A percentile compares a stretch with the other conserved stretches of the same genome.
phyloP scores from a whole-genome alignment of 805 yeast species.

The Starmerella riodocensis region DNA sequence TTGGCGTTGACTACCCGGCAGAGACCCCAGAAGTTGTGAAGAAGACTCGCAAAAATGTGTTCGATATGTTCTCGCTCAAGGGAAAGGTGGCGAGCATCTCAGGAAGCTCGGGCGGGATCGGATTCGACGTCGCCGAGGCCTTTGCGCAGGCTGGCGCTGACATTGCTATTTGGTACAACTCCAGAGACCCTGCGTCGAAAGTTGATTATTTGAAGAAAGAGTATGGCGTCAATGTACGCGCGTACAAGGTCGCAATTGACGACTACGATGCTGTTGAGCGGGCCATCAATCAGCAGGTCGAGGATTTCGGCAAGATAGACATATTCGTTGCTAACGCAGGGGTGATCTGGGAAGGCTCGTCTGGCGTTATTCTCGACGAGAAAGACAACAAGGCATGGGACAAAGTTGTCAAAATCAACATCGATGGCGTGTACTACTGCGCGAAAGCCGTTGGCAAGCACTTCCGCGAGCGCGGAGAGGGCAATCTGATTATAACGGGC shows the following conservation, averaged over 20 bases:
- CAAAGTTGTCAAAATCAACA: conserved; percentile 58
- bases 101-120: conserved; percentile 81
- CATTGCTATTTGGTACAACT: conserved; percentile 55
- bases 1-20: conserved; percentile 18
- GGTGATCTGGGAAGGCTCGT: conserved; percentile 66
- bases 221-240: conserved; percentile 49
- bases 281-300: conserved; percentile 38
- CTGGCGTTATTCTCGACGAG: conserved; percentile 36
- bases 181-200: conserved; percentile 46
- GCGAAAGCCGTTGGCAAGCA: conserved; percentile 62
- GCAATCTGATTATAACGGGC: conserved; percentile 73
- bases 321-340: conserved; percentile 87
- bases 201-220: conserved; percentile 42
- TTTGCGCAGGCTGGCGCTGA: conserved; percentile 83
- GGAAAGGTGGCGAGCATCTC: conserved; percentile 76
- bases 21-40: conserved; percentile 17
- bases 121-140: conserved; percentile 69
- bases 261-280: conserved; percentile 38
- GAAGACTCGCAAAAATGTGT: conserved; percentile 15
- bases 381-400: conserved; percentile 52
- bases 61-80: conserved; percentile 24
- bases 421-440: conserved; percentile 71
- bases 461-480: conserved; percentile 62
- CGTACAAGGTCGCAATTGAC: conserved; percentile 49
- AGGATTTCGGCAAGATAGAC: conserved; percentile 71